These are phyloP conservation scores for Prunus armeniaca DNA, from an alignment of 306 rosid genomes.

Conservation along the genomic window DNA sequence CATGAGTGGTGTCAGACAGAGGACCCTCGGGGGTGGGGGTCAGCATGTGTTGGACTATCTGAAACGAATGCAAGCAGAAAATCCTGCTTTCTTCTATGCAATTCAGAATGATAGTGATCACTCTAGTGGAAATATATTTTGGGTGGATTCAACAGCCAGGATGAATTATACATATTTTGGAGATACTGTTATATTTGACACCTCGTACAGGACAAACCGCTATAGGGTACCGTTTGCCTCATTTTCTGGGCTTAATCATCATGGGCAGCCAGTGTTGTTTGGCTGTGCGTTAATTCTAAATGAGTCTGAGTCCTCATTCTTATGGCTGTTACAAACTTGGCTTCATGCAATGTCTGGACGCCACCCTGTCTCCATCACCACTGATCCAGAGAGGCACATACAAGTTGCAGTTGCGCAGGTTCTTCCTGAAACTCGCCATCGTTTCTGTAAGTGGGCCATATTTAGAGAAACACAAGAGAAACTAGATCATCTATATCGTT, in stretches of 20 bases:
- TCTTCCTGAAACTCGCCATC: conserved; percentile 67
- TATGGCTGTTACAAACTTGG: conserved; percentile 81
- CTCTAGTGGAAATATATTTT: conserved; percentile 62
- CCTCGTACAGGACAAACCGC: conserved; percentile 51
- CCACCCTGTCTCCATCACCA: conserved; percentile 69
- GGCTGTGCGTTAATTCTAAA: conserved; percentile 69
- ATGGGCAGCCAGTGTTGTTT: conserved; percentile 73
- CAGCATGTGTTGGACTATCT: conserved; percentile 76
- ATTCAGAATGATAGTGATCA: conserved; percentile 61
- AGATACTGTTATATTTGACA: conserved; percentile 72
- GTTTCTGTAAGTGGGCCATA: conserved; percentile 65
- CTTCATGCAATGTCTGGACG: conserved; percentile 73
- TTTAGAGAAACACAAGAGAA: conserved; percentile 60
- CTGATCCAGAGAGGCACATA: conserved; percentile 59
- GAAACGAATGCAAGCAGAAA: conserved; percentile 81
- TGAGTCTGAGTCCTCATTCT: conserved; percentile 63
- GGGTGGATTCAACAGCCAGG: conserved; percentile 71
- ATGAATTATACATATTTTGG: conserved; percentile 73
- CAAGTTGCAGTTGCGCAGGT: conserved; percentile 70
- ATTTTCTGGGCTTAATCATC: conserved; percentile 76
- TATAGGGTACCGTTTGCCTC: conserved; percentile 65
- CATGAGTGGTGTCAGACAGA: conserved; percentile 73
- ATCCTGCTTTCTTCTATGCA: conserved; percentile 68
- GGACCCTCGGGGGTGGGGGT: conserved; percentile 60
- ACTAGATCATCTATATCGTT: conserved; percentile 54